Base-by-base conservation (phyloP, 257 asterid species). In the Mentha longifolia region DNA sequence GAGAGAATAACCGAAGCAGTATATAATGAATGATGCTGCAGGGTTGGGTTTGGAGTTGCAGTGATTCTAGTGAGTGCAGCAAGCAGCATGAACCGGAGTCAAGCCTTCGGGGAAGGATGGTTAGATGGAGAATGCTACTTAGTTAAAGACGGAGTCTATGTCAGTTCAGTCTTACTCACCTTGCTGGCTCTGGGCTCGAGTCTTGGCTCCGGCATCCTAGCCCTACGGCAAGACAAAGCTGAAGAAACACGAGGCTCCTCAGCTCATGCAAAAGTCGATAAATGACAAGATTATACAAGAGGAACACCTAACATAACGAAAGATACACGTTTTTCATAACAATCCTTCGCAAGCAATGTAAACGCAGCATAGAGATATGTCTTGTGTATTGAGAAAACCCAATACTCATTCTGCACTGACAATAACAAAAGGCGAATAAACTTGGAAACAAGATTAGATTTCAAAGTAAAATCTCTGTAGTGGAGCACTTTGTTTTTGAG, bases 91-190 rank as follows among this genome's bases (percentile, higher is more conserved):
- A 92, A 73, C 78, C 73, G 41, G 58, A 74, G 76, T 7, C 98
- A 92, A 64, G 71, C 42, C 2, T 62, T 81, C 16, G 96, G 98
- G 22, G 88, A 87, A 75, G 98, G 97, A 45, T 92, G 98, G 98
- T 57, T 90, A 72, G 88, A 88, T 74, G 92, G 95, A 22, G 89
- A 90, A 51, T 92, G 97, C 84, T 92, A 90, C 79, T 49, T 87
- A 8, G 97, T 88, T 11, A 90, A 76, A 77, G 87, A 87, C 70
- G 98, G 96, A 35, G 86, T 88, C 67, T 90, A 73, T 25, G 61
- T 73, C 37, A 89, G 85, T 33, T 87, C 96, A 2, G 90, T 87
- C 52, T 10, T 81, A 10, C 74, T 92, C 30, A 81, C 82, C 52
- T 61, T 87, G 56, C 31, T 82, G 60, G 81, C 93, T 25, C 16